These are phyloP conservation scores for Tubosaeta sp. DNA, from an alignment of 768 basidiomycete genomes.

Conservation along the genomic window DNA sequence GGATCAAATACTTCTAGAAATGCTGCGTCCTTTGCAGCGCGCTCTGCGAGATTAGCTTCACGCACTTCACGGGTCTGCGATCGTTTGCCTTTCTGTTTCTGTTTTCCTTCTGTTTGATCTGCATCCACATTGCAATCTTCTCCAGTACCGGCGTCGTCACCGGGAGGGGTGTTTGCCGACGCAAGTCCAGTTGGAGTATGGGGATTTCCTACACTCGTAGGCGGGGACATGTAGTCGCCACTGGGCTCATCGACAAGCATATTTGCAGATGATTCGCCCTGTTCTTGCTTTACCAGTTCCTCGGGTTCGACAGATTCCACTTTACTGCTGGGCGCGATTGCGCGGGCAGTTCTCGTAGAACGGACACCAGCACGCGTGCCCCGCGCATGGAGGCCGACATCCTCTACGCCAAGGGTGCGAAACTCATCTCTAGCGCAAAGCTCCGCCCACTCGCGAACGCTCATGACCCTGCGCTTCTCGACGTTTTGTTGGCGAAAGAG, in stretches of 20 bases:
- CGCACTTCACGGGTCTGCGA: conserved; percentile 37
- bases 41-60: conserved; percentile 48
- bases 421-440: conserved; percentile 68
- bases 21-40: conserved; percentile 38
- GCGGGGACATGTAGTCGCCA: conserved; percentile 25
- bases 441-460: conserved; percentile 85
- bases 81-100: conserved; percentile 42
- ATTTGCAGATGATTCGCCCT: conserved; percentile 8
- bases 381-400: conserved; percentile 53
- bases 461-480: conserved; percentile 80
- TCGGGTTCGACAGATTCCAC: conserved; percentile 45
- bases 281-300: conserved; percentile 46
- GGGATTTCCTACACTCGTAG: conserved; percentile 22
- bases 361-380: conserved; percentile 34
- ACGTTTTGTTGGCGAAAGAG: conserved; percentile 89
- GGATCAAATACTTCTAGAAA: conserved; percentile 77
- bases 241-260: conserved; percentile 4
- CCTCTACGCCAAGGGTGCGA: conserved; percentile 67
- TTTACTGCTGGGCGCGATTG: conserved; percentile 36
- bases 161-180: background rate
- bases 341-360: conserved; percentile 39
- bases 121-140: conserved; percentile 15
- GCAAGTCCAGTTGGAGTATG: conserved; percentile 16
- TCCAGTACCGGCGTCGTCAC: conserved; percentile 10
- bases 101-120: conserved; percentile 32